A percentile compares a stretch with the other conserved stretches of the same genome.
Evolutionary conservation across 2,329 filamentous ascomycete species (phyloP).

Genomic region (Diaporthe sp.): DNA sequence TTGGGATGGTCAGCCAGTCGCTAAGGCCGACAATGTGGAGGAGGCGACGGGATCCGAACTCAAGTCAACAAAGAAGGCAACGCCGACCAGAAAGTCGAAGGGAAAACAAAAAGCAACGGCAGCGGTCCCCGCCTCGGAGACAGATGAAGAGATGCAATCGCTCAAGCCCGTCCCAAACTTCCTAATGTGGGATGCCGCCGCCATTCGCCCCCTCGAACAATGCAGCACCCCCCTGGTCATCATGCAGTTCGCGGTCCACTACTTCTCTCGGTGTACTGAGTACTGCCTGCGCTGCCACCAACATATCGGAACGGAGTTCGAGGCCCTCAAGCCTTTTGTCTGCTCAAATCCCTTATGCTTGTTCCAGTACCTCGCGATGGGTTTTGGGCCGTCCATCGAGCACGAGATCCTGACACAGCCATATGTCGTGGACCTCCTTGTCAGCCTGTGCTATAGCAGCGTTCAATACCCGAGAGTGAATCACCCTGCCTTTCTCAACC

Average conservation of each 20-base stretch:
- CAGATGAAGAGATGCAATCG: conserved; percentile 31
- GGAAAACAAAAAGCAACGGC: background rate
- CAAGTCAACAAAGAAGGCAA: background rate
- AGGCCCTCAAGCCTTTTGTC: conserved; percentile 83
- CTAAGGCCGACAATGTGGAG: background rate
- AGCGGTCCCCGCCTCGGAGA: background rate
- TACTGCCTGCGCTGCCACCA: conserved; percentile 90
- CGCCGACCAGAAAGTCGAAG: background rate
- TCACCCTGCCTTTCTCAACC: background rate
- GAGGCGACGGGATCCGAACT: conserved; percentile 31
- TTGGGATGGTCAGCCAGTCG: background rate
- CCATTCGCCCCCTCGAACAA: conserved; percentile 40
- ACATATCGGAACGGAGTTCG: conserved; percentile 74
- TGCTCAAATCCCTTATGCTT: conserved; percentile 83
- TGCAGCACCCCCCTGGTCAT: conserved; percentile 68
- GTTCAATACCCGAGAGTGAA: conserved; percentile 31
- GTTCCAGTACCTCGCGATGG: conserved; percentile 90
- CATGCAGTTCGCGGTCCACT: conserved; percentile 83
- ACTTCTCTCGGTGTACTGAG: conserved; percentile 84
- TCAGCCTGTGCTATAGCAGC: conserved; percentile 85
- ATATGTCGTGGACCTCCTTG: conserved; percentile 85
- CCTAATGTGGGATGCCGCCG: conserved; percentile 25
- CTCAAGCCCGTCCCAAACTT: conserved; percentile 6
- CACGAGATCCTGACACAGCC: conserved; percentile 86
- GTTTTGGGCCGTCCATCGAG: conserved; percentile 87